Conservation (phyloP, 108 stramenopile species). For the Mayamaea pseudoterrestris region DNA sequence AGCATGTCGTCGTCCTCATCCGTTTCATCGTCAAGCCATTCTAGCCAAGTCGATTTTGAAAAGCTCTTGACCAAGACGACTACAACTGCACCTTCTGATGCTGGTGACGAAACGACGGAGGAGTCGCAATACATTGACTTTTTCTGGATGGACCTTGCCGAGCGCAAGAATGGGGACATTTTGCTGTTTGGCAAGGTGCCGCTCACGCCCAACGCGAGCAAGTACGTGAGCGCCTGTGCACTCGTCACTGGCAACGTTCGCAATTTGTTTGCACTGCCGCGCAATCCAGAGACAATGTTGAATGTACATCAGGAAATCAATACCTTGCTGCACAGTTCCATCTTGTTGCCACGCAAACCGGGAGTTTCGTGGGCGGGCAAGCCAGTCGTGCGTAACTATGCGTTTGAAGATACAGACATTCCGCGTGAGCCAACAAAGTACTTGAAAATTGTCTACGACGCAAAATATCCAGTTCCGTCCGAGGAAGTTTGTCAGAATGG, state of each 20-base stretch:
- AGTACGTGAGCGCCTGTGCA: constrained; percentile 74
- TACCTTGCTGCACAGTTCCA: constrained; percentile 49
- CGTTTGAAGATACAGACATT: constrained; percentile 87
- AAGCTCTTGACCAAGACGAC: no score
- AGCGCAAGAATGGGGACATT: constrained; percentile 81
- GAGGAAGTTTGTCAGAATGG: constrained; percentile 52
- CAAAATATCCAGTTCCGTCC: constrained; percentile 67
- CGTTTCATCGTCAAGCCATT: no score
- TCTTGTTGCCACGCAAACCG: constrained; percentile 58
- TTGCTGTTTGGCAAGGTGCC: constrained; percentile 90
- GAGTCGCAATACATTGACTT: constrained; percentile 62
- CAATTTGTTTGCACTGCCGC: constrained; percentile 89
- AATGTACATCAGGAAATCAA: constrained; percentile 78
- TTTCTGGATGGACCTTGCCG: constrained; percentile 89
- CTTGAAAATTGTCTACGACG: constrained; percentile 93
- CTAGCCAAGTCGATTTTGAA: no score
- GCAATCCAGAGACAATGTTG: constrained; percentile 39
- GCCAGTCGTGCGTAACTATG: constrained; percentile 83
- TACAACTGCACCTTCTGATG: not conserved
- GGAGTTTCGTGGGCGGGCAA: constrained; percentile 81
- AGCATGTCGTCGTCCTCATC: no score
- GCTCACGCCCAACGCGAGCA: constrained; percentile 13
- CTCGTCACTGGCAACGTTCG: constrained; percentile 70
- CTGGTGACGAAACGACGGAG: constrained; percentile 1
- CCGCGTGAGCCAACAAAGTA: constrained; percentile 86